phyloP scores from a whole-genome alignment of 257 asterid species.

The Solanum boliviense region DNA sequence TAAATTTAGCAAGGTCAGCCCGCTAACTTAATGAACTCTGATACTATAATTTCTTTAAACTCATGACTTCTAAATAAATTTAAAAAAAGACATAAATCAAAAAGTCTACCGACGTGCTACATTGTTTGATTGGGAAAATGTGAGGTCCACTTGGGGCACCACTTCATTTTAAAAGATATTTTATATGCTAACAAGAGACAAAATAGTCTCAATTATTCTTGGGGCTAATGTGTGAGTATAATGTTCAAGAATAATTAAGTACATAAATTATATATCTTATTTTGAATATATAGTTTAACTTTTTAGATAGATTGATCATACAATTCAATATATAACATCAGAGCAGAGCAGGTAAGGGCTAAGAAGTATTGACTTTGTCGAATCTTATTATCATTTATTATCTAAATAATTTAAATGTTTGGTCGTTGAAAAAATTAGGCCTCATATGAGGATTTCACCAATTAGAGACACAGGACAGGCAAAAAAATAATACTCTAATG shows the following conservation, averaged over 20 bases:
- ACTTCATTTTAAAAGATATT: neutral
- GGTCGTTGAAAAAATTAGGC: neutral
- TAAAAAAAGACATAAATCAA: neutral
- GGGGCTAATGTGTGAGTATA: neutral
- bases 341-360: no score
- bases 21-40: neutral
- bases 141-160: neutral
- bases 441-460: neutral
- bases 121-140: neutral
- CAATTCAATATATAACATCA: neutral
- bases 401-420: neutral
- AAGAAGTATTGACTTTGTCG: neutral
- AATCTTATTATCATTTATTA: neutral
- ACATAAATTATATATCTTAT: neutral
- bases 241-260: neutral
- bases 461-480: neutral
- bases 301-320: neutral
- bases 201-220: neutral
- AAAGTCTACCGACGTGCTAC: neutral
- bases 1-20: neutral
- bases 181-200: neutral
- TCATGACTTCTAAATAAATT: neutral
- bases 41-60: neutral
- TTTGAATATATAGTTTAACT: neutral
- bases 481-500: neutral